These are phyloP conservation scores for Amylocarpus encephaloides DNA, from an alignment of 2,329 filamentous ascomycete genomes.

Conservation along the genomic window DNA sequence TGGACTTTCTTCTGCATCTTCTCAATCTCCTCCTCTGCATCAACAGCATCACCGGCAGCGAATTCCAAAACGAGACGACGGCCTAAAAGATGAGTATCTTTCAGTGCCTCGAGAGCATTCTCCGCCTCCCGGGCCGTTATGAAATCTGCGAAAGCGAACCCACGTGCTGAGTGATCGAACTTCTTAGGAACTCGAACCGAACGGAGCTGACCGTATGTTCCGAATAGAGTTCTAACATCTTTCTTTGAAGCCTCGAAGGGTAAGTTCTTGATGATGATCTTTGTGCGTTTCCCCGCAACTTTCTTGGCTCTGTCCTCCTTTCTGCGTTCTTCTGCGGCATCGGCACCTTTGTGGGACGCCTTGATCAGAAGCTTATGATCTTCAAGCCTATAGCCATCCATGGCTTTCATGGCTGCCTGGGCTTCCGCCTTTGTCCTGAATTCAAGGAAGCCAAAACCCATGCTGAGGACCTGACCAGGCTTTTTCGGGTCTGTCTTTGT, in stretches of 20 bases:
- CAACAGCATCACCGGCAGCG: conserved; percentile 78
- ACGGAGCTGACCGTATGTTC: conserved; percentile 84
- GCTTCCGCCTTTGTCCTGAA: conserved; percentile 75
- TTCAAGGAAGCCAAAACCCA: conserved; percentile 95
- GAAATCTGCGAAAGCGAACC: conserved; percentile 97
- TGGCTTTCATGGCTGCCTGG: conserved; percentile 70
- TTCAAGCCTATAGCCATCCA: conserved; percentile 85
- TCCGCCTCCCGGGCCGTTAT: conserved; percentile 81
- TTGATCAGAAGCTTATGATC: conserved; percentile 80
- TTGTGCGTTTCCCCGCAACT: conserved; percentile 67
- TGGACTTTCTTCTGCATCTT: conserved; percentile 97
- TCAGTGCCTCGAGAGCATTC: conserved; percentile 85
- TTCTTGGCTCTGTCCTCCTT: conserved; percentile 81
- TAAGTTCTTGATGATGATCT: conserved; percentile 97
- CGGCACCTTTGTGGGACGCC: conserved; percentile 77
- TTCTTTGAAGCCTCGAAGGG: conserved; percentile 94
- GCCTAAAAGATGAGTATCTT: conserved; percentile 88
- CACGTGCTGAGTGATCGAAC: conserved; percentile 79
- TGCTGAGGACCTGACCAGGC: conserved; percentile 79
- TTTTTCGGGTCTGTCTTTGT: conserved; percentile 91
- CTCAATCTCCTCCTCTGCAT: conserved; percentile 92
- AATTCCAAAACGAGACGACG: conserved; percentile 86
- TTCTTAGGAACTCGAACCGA: conserved; percentile 94
- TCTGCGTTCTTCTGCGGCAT: conserved; percentile 80
- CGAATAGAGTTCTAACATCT: conserved; percentile 79